Base-by-base conservation (phyloP, 2,329 filamentous ascomycete species). In the Daldinia sp. region DNA sequence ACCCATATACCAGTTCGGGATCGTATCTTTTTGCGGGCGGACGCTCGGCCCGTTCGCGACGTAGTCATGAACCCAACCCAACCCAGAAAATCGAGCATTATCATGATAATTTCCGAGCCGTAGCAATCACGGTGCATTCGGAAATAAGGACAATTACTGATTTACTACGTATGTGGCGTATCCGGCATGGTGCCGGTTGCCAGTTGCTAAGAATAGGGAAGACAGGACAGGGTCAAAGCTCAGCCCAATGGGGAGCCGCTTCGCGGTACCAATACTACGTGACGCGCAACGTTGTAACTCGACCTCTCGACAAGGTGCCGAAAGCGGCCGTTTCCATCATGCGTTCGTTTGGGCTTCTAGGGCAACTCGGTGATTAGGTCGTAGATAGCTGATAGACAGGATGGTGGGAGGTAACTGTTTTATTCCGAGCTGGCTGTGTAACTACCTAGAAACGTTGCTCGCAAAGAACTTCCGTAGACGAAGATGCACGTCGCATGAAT, bases 391-490 rank as follows among this genome's bases (percentile, higher is more conserved):
- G 8, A 37, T 37, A 21, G 39, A 25, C 15, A 35, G n/a, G 3
- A 7, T 13, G 32, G 13, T 15, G n/a, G n/a, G 32, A 23, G 39
- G 39, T 43, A 13, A 6, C 19, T 43, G 10, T 43, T 21, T 23
- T 43, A 9, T 11, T 25, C 3, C n/a, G 10, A 11, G 6, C 13
- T 45, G 21, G 21, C 21, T 45, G 13, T 15, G 39, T 15, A 45
- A 27, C 39, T 27, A 35, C 15, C 10, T 41, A 30, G 62, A 64
- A 64, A 64, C 62, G 62, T 64, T 62, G 50, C 59, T 45, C 47
- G 25, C 23, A n/a, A 27, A 21, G n/a, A 10, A 6, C 23, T 43
- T 15, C 25, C 45, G 15, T 13, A 2, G 1, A 10, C 8, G 9
- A 47, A 19, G 7, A 45, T 6, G 13, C 10, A 9, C 7, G 15